Base-by-base conservation (phyloP, 495 filamentous ascomycete species). In the Hypoxylon trugodes region DNA sequence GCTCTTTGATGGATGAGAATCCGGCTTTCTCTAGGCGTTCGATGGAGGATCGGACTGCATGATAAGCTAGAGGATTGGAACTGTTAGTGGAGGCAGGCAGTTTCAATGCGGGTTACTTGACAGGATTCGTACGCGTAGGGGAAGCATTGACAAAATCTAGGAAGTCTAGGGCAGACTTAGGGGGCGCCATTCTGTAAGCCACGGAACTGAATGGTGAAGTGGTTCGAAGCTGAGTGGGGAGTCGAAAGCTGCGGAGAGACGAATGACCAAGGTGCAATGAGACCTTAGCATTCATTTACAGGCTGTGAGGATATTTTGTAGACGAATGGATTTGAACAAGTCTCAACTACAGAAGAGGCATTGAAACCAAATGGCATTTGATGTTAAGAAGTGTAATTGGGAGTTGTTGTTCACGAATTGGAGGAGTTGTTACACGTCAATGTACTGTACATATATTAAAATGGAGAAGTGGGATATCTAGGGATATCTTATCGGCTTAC, bases 61-160 rank as follows among this genome's bases (percentile, higher is more conserved):
- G 95, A 79, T 96, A 98, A 52, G 95, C 95, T 98, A 69, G 28
- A 54, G 43, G n/a, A 28, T 40, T n/a, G 15, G 30, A 15, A 12
- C 0, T 47, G 54, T 75, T 67, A 77, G 69, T 21, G 35, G 18
- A 28, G 33, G 19, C 25, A 15, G 21, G 10, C 22, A 22, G 15
- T 6, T 21, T 50, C n/a, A 24, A 5, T 16, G 7, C 19, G 35
- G 28, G 19, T 19, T 33, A 19, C 16, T 26, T 36, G 38, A 15
- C n/a, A 38, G 6, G 22, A 24, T 19, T 61, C 88, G 61, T 86
- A 98, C 95, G 94, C 57, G 93, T 96, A 9, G 96, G 95, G 45
- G 93, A 96, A 51, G 89, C 89, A 76, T 97, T 95, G 73, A 98
- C 87, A 79, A 96, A 98, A 73, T 90, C 89, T 68, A 97, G 74